Base-by-base conservation (phyloP, 164 flowering plant genomes). In the Buxus sempervirens region DNA sequence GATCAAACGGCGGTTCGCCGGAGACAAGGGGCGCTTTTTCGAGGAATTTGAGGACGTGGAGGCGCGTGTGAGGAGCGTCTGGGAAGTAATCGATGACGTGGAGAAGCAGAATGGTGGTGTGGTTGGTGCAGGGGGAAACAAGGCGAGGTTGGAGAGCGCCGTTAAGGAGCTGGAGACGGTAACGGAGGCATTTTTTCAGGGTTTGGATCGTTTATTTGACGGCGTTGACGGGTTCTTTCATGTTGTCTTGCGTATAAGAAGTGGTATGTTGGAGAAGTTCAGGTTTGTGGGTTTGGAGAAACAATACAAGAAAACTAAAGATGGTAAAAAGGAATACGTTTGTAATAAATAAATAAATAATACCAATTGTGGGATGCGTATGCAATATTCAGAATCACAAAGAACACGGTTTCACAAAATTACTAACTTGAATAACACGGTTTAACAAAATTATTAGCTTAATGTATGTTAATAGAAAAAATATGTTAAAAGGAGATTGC, bases 211-310 rank as follows among this genome's bases (percentile, higher is more conserved):
- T 48, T 58, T 78, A 60, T 23, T 48, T 32, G 41, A 76, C 75
- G 70, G 75, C 62, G 84, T 78, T n/a, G 62, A 74, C 26, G 72
- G 62, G 12, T 51, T 76, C 48, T 80, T 80, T 69, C 65, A 58
- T 60, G 56, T 67, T 55, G 83, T 80, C 48, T 61, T 80, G 78
- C 48, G 79, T 63, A 71, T 65, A n/a, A 70, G 83, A 45, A 64
- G 69, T 41, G 62, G 74, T 23, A 9, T 80, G 65, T 54, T 78
- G 68, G 75, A 70, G 56, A 78, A 69, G 48, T 64, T 68, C 54
- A 68, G 77, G 60, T n/a, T n/a, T n/a, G n/a, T n/a, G n/a, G n/a
- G n/a, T n/a, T n/a, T n/a, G n/a, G n/a, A n/a, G n/a, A n/a, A n/a
- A n/a, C n/a, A n/a, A n/a, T n/a, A n/a, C n/a, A n/a, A n/a, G n/a